These are phyloP conservation scores for Cyberlindnera euphorbiiphila DNA, from an alignment of 805 yeast species.

Conservation along the genomic window DNA sequence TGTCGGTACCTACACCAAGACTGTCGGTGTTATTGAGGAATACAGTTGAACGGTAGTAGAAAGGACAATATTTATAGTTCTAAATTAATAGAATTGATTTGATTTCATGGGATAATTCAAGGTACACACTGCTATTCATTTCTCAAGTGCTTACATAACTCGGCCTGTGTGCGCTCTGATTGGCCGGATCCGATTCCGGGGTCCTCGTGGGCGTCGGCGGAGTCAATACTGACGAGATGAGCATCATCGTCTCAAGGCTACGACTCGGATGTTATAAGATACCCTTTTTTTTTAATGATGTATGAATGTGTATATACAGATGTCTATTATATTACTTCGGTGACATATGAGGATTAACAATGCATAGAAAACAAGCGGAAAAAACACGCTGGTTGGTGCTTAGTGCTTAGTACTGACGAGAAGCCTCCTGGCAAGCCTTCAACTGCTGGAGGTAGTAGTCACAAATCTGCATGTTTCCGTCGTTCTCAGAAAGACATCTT, in stretches of 20 bases:
- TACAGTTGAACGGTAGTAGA: slow-evolving; percentile 6
- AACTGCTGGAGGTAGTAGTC: slow-evolving; percentile 96
- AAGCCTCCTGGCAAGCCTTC: slow-evolving; percentile 95
- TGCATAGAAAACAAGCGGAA: neutral
- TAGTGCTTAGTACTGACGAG: slow-evolving; percentile 63
- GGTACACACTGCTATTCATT: no score
- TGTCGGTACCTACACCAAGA: slow-evolving; percentile 33
- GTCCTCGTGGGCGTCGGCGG: slow-evolving; percentile 1
- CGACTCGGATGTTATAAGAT: no score
- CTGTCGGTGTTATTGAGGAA: slow-evolving; percentile 39
- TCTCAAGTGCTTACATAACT: no score
- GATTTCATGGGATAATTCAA: no score
- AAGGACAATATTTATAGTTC: no score
- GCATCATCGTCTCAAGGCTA: no score
- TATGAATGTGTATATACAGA: no score
- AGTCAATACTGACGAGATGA: no score
- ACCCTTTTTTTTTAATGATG: no score
- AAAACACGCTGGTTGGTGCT: neutral
- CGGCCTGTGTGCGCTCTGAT: neutral
- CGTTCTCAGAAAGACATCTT: slow-evolving; percentile 88
- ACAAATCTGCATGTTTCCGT: slow-evolving; percentile 95
- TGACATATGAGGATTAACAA: neutral
- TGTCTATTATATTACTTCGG: no score
- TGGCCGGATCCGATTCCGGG: neutral
- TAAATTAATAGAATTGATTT: no score